phyloP scores from a whole-genome alignment of 495 filamentous ascomycete genomes.

The Tuber umbilicatum region DNA sequence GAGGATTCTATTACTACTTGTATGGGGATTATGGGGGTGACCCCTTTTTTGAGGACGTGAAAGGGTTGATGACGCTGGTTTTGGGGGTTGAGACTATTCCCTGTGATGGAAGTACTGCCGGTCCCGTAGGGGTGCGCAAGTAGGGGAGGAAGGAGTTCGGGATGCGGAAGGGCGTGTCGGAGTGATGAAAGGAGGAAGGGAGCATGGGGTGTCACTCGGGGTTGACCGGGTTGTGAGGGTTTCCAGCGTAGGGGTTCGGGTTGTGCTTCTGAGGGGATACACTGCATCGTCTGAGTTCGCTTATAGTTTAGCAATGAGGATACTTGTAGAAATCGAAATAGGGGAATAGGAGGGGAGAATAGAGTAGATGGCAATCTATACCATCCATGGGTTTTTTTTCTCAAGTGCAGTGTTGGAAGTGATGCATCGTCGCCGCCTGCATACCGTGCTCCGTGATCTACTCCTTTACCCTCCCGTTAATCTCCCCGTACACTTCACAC shows the following conservation, averaged over 20 bases:
- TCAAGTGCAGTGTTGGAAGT: not conserved
- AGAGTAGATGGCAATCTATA: not conserved
- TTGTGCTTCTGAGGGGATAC: not conserved
- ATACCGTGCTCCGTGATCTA: not conserved
- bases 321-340: not conserved
- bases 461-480: not conserved
- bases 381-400: not conserved
- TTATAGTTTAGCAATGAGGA: not conserved
- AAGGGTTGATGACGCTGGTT: not conserved
- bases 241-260: not conserved
- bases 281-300: not conserved
- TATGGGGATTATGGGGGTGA: not conserved
- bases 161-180: not conserved
- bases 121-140: not conserved
- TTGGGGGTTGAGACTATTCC: not conserved
- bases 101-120: not conserved
- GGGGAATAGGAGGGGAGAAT: not conserved
- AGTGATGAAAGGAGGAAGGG: not conserved
- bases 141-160: not conserved
- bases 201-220: constrained; percentile 1
- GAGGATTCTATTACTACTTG: not conserved
- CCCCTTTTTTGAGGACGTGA: not conserved
- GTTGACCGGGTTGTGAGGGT: not conserved
- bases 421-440: not conserved
- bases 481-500: not conserved